phyloP scores from a whole-genome alignment of 2,329 filamentous ascomycete genomes.

The Aaosphaeria arxii region DNA sequence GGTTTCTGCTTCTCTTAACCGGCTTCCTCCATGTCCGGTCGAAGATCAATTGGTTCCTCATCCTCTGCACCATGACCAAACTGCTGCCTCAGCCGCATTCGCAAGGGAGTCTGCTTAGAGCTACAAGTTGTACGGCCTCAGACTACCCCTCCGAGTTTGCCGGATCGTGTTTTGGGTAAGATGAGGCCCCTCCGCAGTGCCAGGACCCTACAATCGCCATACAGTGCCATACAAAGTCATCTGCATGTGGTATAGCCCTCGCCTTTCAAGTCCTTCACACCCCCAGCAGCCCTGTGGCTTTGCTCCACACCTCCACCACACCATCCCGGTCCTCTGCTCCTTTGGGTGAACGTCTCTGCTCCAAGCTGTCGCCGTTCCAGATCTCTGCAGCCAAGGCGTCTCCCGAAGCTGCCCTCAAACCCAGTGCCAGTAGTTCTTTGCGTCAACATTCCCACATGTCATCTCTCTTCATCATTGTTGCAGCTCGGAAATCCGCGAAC shows the following conservation, averaged over 20 bases:
- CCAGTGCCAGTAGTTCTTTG: constrained; percentile 34
- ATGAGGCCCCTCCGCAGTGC: constrained; percentile 8
- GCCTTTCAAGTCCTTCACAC: constrained; percentile 20
- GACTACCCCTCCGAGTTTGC: background rate
- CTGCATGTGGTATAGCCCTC: background rate
- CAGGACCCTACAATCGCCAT: constrained; percentile 6
- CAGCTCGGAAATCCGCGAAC: constrained; percentile 27
- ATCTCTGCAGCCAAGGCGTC: constrained; percentile 41
- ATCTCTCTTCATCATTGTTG: constrained; percentile 26
- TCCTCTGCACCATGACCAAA: constrained; percentile 14
- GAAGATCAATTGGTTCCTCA: constrained; percentile 8
- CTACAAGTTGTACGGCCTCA: constrained; percentile 2
- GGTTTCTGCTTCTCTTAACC: constrained; percentile 7
- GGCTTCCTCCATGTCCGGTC: constrained; percentile 18
- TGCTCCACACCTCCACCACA: constrained; percentile 28
- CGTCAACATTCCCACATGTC: constrained; percentile 30
- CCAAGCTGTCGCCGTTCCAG: constrained; percentile 38
- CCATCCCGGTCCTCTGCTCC: constrained; percentile 24
- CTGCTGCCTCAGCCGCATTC: constrained; percentile 28
- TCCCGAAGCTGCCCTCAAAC: constrained; percentile 40
- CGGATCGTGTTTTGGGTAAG: background rate
- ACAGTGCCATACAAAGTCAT: background rate
- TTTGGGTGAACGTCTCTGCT: constrained; percentile 37
- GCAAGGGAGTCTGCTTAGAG: constrained; percentile 17
- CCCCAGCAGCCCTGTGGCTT: constrained; percentile 32